phyloP scores from a whole-genome alignment of 2,329 filamentous ascomycete species.

The Sarocladium kiliense region DNA sequence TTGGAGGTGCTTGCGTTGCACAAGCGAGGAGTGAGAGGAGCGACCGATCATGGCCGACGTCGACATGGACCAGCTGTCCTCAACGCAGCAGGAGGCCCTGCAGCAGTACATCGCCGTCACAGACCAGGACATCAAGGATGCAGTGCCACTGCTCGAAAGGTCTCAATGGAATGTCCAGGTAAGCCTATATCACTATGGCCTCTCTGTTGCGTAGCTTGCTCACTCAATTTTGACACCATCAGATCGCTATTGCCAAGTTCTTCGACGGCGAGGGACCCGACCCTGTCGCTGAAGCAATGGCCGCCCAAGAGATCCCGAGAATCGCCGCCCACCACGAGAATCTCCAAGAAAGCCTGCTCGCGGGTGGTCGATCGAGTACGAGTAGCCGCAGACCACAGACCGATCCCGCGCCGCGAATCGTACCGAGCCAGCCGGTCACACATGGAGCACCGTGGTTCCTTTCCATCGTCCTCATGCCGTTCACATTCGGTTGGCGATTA shows the following conservation, averaged over 20 bases:
- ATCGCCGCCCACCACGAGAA: conserved; percentile 66
- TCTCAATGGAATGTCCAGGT: conserved; percentile 97
- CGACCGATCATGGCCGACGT: conserved; percentile 25
- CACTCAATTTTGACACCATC: background rate
- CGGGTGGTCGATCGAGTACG: conserved; percentile 18
- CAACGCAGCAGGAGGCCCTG: conserved; percentile 75
- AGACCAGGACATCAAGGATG: conserved; percentile 70
- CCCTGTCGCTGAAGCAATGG: conserved; percentile 69
- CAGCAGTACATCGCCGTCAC: conserved; percentile 88
- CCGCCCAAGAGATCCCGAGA: conserved; percentile 57
- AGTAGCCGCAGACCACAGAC: conserved; percentile 27
- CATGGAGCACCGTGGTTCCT: conserved; percentile 72
- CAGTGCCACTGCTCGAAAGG: conserved; percentile 71
- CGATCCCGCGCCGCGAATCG: conserved; percentile 77
- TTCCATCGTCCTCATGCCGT: conserved; percentile 73
- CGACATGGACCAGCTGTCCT: conserved; percentile 65
- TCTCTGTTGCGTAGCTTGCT: conserved; percentile 9
- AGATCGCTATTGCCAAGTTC: conserved; percentile 96
- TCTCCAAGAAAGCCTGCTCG: conserved; percentile 55
- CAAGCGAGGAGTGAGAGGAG: background rate
- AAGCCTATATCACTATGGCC: conserved; percentile 15
- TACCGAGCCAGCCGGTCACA: conserved; percentile 66
- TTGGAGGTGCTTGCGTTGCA: background rate
- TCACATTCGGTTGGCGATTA: conserved; percentile 71
- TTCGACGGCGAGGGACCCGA: conserved; percentile 93